Evolutionary conservation across 2,329 filamentous ascomycete species (phyloP).

Genomic region (Lachnellula arida): DNA sequence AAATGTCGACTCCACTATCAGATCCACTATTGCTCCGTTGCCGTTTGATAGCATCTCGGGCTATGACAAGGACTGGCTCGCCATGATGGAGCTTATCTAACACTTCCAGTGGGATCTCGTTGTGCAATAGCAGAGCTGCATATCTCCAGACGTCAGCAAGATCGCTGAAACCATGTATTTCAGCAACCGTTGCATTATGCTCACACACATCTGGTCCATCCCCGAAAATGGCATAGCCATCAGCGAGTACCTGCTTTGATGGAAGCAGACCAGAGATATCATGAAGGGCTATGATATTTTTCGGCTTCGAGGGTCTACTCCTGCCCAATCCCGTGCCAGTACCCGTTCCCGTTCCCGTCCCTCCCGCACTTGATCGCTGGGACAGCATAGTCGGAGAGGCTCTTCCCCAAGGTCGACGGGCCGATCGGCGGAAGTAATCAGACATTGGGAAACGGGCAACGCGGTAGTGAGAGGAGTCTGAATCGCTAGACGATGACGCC

Average conservation of each 20-base stretch:
- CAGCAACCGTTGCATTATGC: conserved; percentile 76
- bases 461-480: conserved; percentile 31
- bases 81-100: conserved; percentile 49
- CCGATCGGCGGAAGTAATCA: conserved; percentile 26
- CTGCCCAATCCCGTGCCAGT: conserved; percentile 44
- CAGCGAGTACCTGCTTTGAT: conserved; percentile 70
- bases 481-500: conserved; percentile 30
- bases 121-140: conserved; percentile 69
- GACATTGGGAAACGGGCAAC: conserved; percentile 27
- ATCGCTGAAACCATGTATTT: conserved; percentile 64
- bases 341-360: conserved; percentile 50
- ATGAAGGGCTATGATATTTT: conserved; percentile 71
- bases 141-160: conserved; percentile 81
- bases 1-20: conserved; percentile 44
- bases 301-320: conserved; percentile 37
- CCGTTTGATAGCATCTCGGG: conserved; percentile 51
- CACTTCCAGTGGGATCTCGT: conserved; percentile 68
- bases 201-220: conserved; percentile 75
- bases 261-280: conserved; percentile 68
- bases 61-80: conserved; percentile 59
- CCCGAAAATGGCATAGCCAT: conserved; percentile 79
- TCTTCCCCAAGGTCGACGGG: conserved; percentile 22
- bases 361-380: conserved; percentile 30
- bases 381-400: conserved; percentile 30
- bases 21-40: conserved; percentile 36